These are phyloP conservation scores for Xylaria polymorpha DNA, from an alignment of 2,329 filamentous ascomycete genomes.

Conservation along the genomic window DNA sequence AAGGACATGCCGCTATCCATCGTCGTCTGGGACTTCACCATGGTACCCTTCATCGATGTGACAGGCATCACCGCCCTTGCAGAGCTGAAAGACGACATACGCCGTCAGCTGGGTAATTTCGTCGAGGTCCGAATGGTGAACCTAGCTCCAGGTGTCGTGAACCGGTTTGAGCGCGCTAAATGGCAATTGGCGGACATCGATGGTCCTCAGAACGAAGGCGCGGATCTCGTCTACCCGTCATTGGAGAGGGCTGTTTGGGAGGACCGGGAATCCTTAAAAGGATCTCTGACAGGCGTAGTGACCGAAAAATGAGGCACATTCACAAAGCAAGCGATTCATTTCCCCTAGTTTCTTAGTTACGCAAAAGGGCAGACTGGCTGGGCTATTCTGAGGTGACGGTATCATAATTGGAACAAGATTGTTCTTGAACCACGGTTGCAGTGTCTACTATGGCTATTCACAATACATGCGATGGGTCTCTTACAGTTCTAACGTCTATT, in stretches of 20 bases:
- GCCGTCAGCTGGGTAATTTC: slow-evolving; percentile 43
- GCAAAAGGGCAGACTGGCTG: slow-evolving; percentile 10
- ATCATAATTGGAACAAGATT: not conserved
- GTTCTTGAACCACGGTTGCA: not conserved
- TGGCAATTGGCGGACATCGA: slow-evolving; percentile 47
- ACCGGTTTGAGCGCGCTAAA: slow-evolving; percentile 45
- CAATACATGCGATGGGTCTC: not conserved
- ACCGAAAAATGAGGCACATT: slow-evolving; percentile 42
- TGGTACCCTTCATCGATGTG: slow-evolving; percentile 48
- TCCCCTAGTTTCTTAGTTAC: not conserved
- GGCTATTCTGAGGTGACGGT: slow-evolving; percentile 1
- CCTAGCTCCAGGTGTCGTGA: slow-evolving; percentile 39
- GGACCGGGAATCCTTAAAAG: slow-evolving; percentile 47
- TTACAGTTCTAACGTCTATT: not conserved
- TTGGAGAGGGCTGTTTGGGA: slow-evolving; percentile 49
- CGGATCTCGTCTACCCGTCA: slow-evolving; percentile 47
- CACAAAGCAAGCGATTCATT: not conserved
- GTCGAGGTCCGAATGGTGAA: slow-evolving; percentile 49
- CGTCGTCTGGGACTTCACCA: slow-evolving; percentile 48
- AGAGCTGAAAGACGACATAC: slow-evolving; percentile 50
- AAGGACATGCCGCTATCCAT: slow-evolving; percentile 46
- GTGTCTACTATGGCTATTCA: not conserved
- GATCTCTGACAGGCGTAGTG: slow-evolving; percentile 46
- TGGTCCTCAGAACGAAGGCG: slow-evolving; percentile 39
- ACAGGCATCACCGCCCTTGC: slow-evolving; percentile 49